Percentiles rank a stretch among this genome's conserved stretches.
These are phyloP conservation scores for Scenedesmus sp. DNA, from an alignment of 163 green algal species.

Conservation along the genomic window DNA sequence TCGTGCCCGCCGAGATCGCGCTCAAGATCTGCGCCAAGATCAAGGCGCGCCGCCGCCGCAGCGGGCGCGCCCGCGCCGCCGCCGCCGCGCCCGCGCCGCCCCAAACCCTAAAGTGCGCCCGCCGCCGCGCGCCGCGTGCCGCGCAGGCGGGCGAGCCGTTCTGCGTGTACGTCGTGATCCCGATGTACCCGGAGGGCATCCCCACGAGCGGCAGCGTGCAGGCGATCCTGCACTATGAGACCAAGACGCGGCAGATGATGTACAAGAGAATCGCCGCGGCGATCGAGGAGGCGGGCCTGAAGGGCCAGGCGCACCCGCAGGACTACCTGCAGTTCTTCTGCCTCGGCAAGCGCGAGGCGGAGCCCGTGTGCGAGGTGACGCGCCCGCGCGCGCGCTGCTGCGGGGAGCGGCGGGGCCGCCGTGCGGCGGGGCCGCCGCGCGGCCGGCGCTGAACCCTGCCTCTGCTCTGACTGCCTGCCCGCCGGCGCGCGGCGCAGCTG, in stretches of 20 bases:
- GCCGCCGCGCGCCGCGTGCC: not conserved
- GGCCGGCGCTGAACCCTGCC: too few relatives aligned
- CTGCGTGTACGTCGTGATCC: conserved; percentile 52
- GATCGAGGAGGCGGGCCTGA: conserved; percentile 36
- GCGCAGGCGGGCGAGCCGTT: conserved; percentile 52
- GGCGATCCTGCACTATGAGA: conserved; percentile 60
- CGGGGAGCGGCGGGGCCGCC: too few relatives aligned
- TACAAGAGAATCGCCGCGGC: conserved; percentile 44
- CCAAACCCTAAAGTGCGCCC: too few relatives aligned
- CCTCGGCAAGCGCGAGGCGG: conserved; percentile 56
- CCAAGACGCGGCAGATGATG: conserved; percentile 33
- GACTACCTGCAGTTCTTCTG: conserved; percentile 76
- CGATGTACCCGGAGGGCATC: conserved; percentile 60
- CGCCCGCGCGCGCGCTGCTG: too few relatives aligned
- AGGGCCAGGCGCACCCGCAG: conserved; percentile 27
- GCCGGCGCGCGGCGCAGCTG: not conserved
- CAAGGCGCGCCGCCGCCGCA: conserved; percentile 8
- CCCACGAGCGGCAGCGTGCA: conserved; percentile 51
- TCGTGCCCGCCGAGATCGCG: conserved; percentile 58
- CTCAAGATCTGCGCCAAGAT: conserved; percentile 62
- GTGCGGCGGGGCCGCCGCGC: too few relatives aligned
- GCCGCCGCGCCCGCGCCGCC: too few relatives aligned
- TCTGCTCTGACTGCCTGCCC: too few relatives aligned
- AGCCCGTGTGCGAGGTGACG: not conserved
- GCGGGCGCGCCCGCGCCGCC: too few relatives aligned